Conservation (phyloP, 2,329 filamentous ascomycete genomes). For the Sarocladiaceae sp. region DNA sequence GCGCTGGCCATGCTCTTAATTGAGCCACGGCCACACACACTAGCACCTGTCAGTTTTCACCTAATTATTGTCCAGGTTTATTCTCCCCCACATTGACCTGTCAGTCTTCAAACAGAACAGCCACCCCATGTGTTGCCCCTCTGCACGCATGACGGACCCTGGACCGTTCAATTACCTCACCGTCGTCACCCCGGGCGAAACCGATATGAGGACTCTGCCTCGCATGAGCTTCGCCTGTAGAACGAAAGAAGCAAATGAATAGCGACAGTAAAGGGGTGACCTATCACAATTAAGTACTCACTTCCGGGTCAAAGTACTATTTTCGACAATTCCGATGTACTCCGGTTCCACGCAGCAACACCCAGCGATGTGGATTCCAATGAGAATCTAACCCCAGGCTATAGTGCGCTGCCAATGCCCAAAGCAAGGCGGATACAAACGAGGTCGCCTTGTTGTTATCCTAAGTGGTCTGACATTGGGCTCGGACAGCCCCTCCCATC, state of each 20-base stretch:
- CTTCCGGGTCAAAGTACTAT: no score
- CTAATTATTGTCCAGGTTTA: neutral
- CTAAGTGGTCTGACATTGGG: neutral
- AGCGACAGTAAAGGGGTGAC: neutral
- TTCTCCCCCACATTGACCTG: neutral
- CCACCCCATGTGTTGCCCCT: neutral
- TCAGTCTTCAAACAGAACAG: slow-evolving; percentile 6
- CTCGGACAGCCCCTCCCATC: neutral
- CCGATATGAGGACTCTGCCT: neutral
- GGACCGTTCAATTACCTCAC: neutral
- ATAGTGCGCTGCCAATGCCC: neutral
- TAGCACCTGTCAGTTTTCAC: neutral
- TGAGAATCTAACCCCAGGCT: neutral
- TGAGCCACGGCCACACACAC: no score
- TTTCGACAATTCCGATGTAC: no score
- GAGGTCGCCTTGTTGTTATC: neutral
- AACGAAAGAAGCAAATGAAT: neutral
- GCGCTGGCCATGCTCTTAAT: no score
- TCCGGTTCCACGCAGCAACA: no score
- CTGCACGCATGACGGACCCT: neutral
- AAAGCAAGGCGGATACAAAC: neutral
- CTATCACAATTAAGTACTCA: neutral
- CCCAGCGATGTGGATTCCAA: neutral
- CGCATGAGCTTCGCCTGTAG: neutral
- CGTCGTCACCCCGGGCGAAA: neutral